Conservation (phyloP, 2,329 filamentous ascomycete species). For the Arthrocladium fulminans region DNA sequence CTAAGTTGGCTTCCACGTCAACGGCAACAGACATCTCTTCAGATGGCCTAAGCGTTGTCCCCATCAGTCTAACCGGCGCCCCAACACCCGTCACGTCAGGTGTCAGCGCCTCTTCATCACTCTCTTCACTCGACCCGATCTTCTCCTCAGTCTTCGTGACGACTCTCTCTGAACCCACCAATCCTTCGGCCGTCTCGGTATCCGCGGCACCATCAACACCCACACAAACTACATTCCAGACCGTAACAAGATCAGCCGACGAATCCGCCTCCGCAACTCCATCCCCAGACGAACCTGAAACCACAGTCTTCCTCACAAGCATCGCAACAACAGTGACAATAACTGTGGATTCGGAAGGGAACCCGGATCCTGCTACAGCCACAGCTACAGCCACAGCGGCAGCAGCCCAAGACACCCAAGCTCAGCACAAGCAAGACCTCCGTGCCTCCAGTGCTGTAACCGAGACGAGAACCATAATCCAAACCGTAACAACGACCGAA, state of each 20-base stretch:
- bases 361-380: neutral
- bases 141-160: neutral
- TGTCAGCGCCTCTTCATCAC: neutral
- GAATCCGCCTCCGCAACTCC: neutral
- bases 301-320: neutral
- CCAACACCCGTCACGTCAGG: neutral
- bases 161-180: neutral
- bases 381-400: neutral
- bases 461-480: neutral
- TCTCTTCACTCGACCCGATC: neutral
- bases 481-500: constrained; percentile 8
- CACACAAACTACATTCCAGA: neutral
- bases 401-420: constrained; percentile 2
- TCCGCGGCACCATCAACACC: neutral
- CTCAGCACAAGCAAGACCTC: neutral
- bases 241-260: neutral
- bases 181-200: neutral
- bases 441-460: too few relatives aligned
- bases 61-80: neutral
- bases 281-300: neutral
- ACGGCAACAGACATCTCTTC: neutral
- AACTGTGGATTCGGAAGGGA: neutral
- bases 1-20: neutral
- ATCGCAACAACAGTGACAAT: neutral
- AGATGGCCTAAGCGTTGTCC: neutral